Evolutionary conservation across 2,329 filamentous ascomycete genomes (phyloP), one percentile per base, ranked within the genome.

Genomic region (Knufia petricola): DNA sequence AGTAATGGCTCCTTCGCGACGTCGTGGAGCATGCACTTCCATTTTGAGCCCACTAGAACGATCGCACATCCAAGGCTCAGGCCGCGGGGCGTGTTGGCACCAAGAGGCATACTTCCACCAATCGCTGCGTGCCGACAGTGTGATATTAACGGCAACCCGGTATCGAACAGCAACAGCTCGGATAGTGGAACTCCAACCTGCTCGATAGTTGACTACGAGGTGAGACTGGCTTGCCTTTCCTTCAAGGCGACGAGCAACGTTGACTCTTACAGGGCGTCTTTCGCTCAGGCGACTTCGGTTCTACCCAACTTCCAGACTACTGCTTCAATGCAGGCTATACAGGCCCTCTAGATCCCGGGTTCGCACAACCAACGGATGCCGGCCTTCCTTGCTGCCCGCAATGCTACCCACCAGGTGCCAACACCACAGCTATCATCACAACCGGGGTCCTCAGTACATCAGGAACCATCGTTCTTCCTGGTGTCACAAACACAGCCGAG

Each of bases 1-100:
- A 26, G 47, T 19, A 52, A 57, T 37, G 53, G 55, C 6, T 46
- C 51, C 6, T 39, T 28, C 10, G 39, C 55, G n/a, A 57, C 48
- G 2, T 39, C 53, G 19, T 55, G 55, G 48, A 57, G 55, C 31
- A 46, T 57, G 13, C 52, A 54, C 30, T 56, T 50, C 41, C 52
- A 56, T 26, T 48, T 53, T 31, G 48, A 54, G 21, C 53, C 53
- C 24, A 46, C 36, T 6, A 50, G 46, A 36, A 55, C 52, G 31
- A 50, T 48, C 6, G 48, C 52, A 39, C 53, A 51, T 12, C 43
- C 44, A 20, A 51, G 53, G 10, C 12, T 55, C 2, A 54, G 53
- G 42, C 55, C 49, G 30, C 51, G 55, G 26, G 53, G 55, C 19
- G 55, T 57, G 3, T 55, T 57, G 46, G 40, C 55, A 28, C 26